Evolutionary conservation across 208 protist species (phyloP), one percentile per base, ranked within the genome.

Genomic region (Lotmaria passim): DNA sequence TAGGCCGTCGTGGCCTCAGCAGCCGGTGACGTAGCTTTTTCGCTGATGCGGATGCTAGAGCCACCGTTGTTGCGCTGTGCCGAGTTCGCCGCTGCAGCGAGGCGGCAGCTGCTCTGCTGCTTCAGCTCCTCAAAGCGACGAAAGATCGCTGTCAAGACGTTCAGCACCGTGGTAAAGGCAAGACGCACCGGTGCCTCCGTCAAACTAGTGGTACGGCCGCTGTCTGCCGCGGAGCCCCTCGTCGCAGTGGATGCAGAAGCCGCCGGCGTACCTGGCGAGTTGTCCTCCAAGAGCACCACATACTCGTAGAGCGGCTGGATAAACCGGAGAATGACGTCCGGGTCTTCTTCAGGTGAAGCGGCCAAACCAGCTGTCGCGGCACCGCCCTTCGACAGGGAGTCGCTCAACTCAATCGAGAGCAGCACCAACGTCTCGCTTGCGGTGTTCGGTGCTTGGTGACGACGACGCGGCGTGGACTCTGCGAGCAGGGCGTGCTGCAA

Each of bases 81-180:
- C 6, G 77, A 19, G 7, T 28, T 7, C 10, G 44, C 31, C 7
- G 38, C 26, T 28, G 66, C 48, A 51, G 55, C 66, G 53, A 39
- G 23, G 8, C 50, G 63, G 48, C 84, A 90, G n/a, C 69, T 60
- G 69, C 85, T 90, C 50, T 74, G 47, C 41, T 59, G 48, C 28
- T 85, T 84, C 23, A 91, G 60, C 26, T 46, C 34, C 58, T 88
- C 82, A 33, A 93, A 64, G 11, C 73, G 69, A 14, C 69, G 70
- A 34, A 91, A 71, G 0, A 63, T 52, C 23, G 47, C 56, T 10
- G 62, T 73, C 39, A 93, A 71, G 8, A 95, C 57, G n/a, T 46
- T 19, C 30, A 69, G 3, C 11, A 91, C 53, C 0, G 81, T 73
- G 8, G 57, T 56, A 52, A 93, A 93, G 61, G 81, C 76, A 11